Percentiles rank a stretch among this genome's conserved stretches.
phyloP scores from a whole-genome alignment of 1,284 basidiomycete species.

The Puccinia brachypodii region DNA sequence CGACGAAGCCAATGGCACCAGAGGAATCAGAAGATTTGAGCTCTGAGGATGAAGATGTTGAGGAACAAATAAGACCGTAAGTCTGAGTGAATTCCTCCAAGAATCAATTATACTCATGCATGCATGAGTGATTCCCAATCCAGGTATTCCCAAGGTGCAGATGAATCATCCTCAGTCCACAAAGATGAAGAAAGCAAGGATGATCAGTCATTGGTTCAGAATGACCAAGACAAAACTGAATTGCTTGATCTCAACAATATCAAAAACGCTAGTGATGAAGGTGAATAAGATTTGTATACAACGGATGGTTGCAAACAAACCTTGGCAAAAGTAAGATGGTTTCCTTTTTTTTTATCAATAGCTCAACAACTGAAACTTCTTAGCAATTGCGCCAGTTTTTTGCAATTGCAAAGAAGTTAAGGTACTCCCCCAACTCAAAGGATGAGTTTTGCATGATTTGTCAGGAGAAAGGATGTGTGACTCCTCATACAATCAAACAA shows the following conservation, averaged over 20 bases:
- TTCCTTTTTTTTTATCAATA: no score
- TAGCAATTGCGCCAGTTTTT: neutral
- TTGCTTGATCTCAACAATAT: neutral
- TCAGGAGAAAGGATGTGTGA: neutral
- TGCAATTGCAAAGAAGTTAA: neutral
- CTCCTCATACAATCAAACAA: neutral
- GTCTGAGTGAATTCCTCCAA: no score
- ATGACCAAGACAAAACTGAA: neutral
- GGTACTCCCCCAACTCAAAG: conserved; percentile 4
- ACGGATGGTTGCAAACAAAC: neutral
- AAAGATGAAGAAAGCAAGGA: neutral
- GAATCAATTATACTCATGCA: neutral
- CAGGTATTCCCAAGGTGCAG: neutral
- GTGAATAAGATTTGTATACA: neutral
- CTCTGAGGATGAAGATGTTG: neutral
- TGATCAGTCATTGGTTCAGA: neutral
- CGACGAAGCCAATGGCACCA: no score
- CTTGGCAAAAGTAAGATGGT: neutral
- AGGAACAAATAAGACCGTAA: neutral
- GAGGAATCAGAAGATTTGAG: neutral
- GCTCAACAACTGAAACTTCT: neutral
- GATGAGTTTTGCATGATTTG: neutral
- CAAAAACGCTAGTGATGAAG: neutral
- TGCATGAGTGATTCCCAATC: neutral
- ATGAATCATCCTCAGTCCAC: neutral